phyloP scores from a whole-genome alignment of 306 rosid genomes.

The Sindora glabra region DNA sequence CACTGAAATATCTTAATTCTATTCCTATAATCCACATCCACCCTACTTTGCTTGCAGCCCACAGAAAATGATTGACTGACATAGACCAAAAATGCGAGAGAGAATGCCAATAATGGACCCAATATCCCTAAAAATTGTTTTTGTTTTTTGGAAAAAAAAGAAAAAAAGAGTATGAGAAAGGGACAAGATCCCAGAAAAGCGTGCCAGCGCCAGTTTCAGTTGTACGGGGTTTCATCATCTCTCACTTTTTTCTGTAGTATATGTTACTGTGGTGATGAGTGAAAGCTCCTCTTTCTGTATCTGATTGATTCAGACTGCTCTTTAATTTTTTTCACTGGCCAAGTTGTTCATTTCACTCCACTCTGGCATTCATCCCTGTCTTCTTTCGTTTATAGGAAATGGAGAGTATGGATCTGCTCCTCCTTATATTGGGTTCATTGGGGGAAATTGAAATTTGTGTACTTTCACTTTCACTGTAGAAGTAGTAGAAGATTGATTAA shows the following conservation, averaged over 20 bases:
- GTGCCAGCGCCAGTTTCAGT: slow-evolving; percentile 20
- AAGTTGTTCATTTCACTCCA: background rate
- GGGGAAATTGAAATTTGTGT: no score
- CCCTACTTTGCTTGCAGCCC: background rate
- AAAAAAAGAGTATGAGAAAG: slow-evolving; percentile 29
- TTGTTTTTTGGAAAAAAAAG: no score
- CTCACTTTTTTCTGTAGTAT: background rate
- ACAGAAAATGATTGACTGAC: background rate
- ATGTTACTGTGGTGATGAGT: no score
- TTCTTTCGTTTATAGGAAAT: background rate
- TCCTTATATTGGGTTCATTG: background rate
- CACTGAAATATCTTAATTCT: background rate
- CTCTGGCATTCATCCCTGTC: background rate
- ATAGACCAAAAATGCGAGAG: background rate
- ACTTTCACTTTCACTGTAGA: no score
- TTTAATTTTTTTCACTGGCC: slow-evolving; percentile 4
- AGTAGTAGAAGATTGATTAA: no score
- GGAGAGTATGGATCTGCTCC: slow-evolving; percentile 15
- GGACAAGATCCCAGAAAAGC: slow-evolving; percentile 50
- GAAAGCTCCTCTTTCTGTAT: background rate
- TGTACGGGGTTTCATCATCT: slow-evolving; percentile 9
- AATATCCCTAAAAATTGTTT: background rate
- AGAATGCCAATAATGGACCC: background rate
- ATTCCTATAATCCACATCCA: background rate
- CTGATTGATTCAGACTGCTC: background rate